phyloP scores from a whole-genome alignment of 1,139 yeast species.

The Candida frijolesensis region DNA sequence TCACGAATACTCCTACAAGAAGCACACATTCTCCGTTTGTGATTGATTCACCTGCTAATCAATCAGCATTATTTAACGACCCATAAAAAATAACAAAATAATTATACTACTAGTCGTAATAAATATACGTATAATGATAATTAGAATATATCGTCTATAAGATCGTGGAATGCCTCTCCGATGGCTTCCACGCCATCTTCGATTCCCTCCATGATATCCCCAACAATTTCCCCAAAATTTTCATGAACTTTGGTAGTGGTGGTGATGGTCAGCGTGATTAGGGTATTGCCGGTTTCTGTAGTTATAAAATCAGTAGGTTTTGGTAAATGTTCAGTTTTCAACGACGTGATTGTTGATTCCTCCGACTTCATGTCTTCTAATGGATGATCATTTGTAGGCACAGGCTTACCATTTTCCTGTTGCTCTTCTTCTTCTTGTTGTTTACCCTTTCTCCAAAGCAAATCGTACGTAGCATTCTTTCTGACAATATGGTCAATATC shows the following conservation, averaged over 20 bases:
- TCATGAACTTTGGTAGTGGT: constrained; percentile 14
- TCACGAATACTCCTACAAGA: constrained; percentile 23
- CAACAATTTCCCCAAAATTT: constrained; percentile 25
- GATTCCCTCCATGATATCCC: constrained; percentile 31
- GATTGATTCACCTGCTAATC: constrained; percentile 16
- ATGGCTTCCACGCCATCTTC: constrained; percentile 26
- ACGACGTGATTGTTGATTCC: constrained; percentile 25
- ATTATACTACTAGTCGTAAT: not conserved
- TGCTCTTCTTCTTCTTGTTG: not conserved
- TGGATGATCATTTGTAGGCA: constrained; percentile 26
- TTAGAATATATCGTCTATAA: constrained; percentile 18
- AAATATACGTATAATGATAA: not conserved
- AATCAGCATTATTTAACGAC: constrained; percentile 1
- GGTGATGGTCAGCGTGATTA: constrained; percentile 4
- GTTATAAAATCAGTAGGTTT: constrained; percentile 36
- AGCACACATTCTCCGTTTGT: constrained; percentile 32
- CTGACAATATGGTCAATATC: constrained; percentile 46
- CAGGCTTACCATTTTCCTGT: not conserved
- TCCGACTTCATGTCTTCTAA: constrained; percentile 28
- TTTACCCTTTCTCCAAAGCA: constrained; percentile 34
- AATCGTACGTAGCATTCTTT: constrained; percentile 55
- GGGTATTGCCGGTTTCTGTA: constrained; percentile 4
- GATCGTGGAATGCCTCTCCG: constrained; percentile 20
- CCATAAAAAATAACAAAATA: not conserved
- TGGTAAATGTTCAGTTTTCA: constrained; percentile 30